Evolutionary conservation across 768 basidiomycete species (phyloP), one percentile per base, ranked within the genome.

Genomic region (Floccularia luteovirens): DNA sequence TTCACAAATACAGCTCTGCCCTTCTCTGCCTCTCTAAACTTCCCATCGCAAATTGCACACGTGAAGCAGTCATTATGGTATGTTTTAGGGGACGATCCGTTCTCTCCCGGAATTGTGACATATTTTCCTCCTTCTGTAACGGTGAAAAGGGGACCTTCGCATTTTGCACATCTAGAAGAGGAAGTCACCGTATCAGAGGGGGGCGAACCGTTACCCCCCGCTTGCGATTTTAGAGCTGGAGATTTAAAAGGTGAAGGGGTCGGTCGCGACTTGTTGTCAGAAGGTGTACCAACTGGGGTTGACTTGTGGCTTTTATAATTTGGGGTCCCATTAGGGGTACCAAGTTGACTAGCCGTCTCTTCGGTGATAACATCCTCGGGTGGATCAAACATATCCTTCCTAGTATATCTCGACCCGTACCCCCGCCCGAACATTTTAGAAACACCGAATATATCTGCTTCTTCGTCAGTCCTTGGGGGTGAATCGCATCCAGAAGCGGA

Each of bases 61-160:
- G 70, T 75, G 58, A 91, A 90, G 54, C 88, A 91, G 31, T 77
- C 71, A 2, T 74, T 67, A 48, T 91, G 88, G 50, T 84, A 90
- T 16, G 70, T 68, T 54, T 72, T 70, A n/a, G 77, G 69, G 17
- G 63, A 59, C 13, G 64, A 64, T 22, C 61, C 67, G 31, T 63
- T 60, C 11, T 65, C 61, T 42, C 72, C 74, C 5, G 86, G 83
- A 21, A 88, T 74, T 2, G 82, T 83, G 23, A 89, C 75, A 56
- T 79, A 89, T 42, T 72, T 74, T 30, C 82, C 79, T 4, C 73
- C 75, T 41, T 73, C 72, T 20, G 63, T 66, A 3, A 69, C 58
- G 31, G 68, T 71, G 54, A 85, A 82, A 36, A 90, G 64, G 4
- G 69, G 64, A 8, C 66, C 63, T 10, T 57, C 58, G 48, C 88